Evolutionary conservation across 2,329 filamentous ascomycete genomes (phyloP), one percentile per base, ranked within the genome.

Genomic region (Penicillium crustosum): DNA sequence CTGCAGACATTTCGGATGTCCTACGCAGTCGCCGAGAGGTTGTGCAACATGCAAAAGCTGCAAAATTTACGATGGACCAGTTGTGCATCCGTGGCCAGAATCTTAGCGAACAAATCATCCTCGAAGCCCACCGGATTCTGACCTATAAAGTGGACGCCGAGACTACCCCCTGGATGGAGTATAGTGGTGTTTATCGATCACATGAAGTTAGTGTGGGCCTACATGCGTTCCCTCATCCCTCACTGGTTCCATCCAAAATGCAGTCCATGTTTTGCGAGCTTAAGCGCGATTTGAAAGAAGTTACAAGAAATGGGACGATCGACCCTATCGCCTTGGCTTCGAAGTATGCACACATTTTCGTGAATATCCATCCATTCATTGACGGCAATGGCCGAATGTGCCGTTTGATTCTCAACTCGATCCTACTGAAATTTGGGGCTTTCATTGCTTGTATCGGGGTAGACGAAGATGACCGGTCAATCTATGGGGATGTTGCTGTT

Each of bases 291-390:
- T 23, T 61, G 13, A 41, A 44, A 38, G 10, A 53, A 25, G 49
- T 33, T n/a, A 27, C 7, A 3, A 39, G 12, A n/a, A 21, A n/a
- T 7, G 23, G 36, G 4, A 31, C 6, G 3, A 47, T 61, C 15
- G 59, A 59, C 29, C 48, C 51, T n/a, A 38, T 55, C 29, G 43
- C 38, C 19, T 19, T 59, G 6, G 47, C 57, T 4, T 48, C 49
- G 10, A 59, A 57, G 36, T 57, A 57, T 35, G n/a, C 53, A 0
- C 53, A 59, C 9, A 44, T 51, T 0, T 54, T 61, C 19, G 39
- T 53, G 21, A 54, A 56, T 9, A 56, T 59, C n/a, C 56, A 49
- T 29, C 56, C 57, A 6, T 59, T 59, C 33, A 33, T 23, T 31
- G 36, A 50, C 7, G 38, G 49, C 1, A 42, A 42, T 5, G 35